Base-by-base conservation (phyloP, 495 filamentous ascomycete species). In the Amphirosellinia nigrospora region DNA sequence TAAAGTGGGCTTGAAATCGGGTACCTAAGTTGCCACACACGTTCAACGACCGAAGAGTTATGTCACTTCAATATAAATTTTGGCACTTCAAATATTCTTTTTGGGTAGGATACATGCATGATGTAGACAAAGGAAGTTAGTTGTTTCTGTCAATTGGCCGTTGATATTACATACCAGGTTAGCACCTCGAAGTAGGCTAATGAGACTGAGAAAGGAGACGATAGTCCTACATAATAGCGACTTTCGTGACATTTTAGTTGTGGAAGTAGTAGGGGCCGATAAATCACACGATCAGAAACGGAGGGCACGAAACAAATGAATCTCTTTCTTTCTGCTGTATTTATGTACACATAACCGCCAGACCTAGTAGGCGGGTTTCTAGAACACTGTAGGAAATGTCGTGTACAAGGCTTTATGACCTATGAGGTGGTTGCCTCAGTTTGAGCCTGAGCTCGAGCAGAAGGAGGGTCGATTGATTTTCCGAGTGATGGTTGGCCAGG, bases 391-490 rank as follows among this genome's bases (percentile, higher is more conserved):
- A 70, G 59, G 41, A 64, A 70, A 70, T 13, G 43, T 68, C 30
- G 30, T 26, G 55, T 46, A 59, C 41, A 68, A 50, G n/a, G 59
- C 34, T 43, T 74, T 55, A 78, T 56, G 74, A 72, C 39, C 73
- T 55, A 78, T 56, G 74, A 72, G n/a, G 76, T 39, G n/a, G 74
- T 65, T 53, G 72, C 65, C 61, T 77, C 71, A 6, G 72, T 63
- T 64, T 75, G 74, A 53, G 70, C 72, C 61, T 77, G 72, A 6
- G 72, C 65, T 64, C 74, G 74, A 53, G 70, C 72, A 32, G 75
- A 77, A 48, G 77, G 73, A 23, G 81, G 75, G 39, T 80, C 73
- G 55, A 82, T 82, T 4, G 81, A 79, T 74, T 82, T 80, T 1
- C 74, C 73, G 9, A 74, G 65, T 30, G 74, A 66, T 39, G 72